Percentiles rank a stretch among this genome's conserved stretches.
Conservation (phyloP, 257 asterid genomes). For the Solanum neorickii region DNA sequence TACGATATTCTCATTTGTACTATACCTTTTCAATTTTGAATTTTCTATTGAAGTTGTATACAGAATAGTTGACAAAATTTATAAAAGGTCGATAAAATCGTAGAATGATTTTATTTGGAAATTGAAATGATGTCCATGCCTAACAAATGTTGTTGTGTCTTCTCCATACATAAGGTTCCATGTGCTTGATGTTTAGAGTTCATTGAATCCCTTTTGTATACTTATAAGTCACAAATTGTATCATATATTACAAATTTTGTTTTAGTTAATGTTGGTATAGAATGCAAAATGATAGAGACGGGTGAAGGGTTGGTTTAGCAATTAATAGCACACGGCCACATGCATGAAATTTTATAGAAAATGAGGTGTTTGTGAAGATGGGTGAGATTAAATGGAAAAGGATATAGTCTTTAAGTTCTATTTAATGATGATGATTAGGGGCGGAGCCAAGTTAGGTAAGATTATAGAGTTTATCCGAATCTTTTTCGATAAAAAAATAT, state of each 20-base stretch:
- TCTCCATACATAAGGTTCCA: neutral
- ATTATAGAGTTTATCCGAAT: neutral
- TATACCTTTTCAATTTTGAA: neutral
- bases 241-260: neutral
- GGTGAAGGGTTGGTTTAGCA: neutral
- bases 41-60: neutral
- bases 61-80: neutral
- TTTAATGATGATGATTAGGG: neutral
- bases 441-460: neutral
- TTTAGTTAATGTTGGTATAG: neutral
- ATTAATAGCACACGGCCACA: neutral
- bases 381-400: neutral
- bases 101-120: neutral
- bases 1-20: neutral
- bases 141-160: neutral
- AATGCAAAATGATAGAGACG: neutral
- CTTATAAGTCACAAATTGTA: neutral
- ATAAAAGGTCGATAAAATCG: no score
- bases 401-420: neutral
- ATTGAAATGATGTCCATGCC: neutral
- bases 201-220: neutral
- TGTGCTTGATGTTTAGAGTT: neutral
- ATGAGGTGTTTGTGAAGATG: neutral
- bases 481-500: rapidly evolving
- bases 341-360: neutral